Evolutionary conservation across 1,284 basidiomycete genomes (phyloP).

Genomic region (Ganoderma multipileum): DNA sequence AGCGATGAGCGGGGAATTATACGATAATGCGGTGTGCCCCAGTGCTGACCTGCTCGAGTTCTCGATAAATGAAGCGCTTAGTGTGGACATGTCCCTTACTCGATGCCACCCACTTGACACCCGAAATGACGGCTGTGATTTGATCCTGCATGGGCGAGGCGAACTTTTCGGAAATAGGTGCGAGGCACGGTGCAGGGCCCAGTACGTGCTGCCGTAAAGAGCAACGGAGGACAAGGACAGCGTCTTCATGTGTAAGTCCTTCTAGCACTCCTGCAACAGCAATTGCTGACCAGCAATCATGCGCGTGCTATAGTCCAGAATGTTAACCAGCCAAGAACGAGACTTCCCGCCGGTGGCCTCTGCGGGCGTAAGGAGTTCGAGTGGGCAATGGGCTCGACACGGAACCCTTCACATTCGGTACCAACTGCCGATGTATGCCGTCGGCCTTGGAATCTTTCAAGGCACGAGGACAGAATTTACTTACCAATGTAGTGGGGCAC

Average conservation of each 20-base stretch:
- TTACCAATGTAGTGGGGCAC: neutral
- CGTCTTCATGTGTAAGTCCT: neutral
- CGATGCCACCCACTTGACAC: neutral
- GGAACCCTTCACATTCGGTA: neutral
- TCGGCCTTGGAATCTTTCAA: neutral
- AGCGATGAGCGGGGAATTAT: neutral
- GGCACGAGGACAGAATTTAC: neutral
- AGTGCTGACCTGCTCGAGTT: neutral
- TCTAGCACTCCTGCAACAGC: neutral
- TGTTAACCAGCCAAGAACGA: neutral
- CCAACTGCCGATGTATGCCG: neutral
- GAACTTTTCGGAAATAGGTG: neutral
- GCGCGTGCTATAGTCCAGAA: neutral
- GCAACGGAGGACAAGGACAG: neutral
- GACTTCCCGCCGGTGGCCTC: neutral
- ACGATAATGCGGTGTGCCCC: neutral
- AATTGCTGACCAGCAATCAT: neutral
- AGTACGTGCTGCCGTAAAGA: neutral
- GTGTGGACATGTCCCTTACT: neutral
- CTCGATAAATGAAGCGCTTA: neutral
- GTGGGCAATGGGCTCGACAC: neutral
- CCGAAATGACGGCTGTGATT: neutral
- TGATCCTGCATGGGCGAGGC: neutral
- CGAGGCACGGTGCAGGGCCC: neutral
- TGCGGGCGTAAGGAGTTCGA: no score